Evolutionary conservation across 805 yeast genomes (phyloP).

Genomic region (Myxozyma neotropica): DNA sequence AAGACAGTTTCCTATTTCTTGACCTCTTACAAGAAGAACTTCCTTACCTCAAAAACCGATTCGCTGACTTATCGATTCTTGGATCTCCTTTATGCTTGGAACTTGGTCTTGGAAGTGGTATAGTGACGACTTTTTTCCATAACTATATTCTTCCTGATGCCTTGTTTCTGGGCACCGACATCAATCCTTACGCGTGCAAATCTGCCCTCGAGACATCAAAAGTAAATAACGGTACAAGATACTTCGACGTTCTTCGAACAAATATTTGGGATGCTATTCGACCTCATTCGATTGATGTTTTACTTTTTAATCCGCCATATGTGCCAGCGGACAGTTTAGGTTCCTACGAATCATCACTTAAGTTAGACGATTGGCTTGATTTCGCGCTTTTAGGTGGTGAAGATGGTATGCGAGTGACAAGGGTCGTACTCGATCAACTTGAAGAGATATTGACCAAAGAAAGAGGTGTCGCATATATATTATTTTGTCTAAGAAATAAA

Average conservation of each 20-base stretch:
- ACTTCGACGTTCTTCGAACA: conserved; percentile 57
- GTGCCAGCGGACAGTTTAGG: conserved; percentile 88
- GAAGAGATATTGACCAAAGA: conserved; percentile 52
- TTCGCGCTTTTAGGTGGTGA: conserved; percentile 87
- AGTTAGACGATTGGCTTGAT: conserved; percentile 75
- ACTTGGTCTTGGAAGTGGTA: conserved; percentile 91
- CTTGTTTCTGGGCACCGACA: conserved; percentile 68
- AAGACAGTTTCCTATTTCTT: conserved; percentile 81
- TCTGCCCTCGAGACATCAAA: conserved; percentile 52
- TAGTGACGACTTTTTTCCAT: conserved; percentile 77
- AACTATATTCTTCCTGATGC: conserved; percentile 57
- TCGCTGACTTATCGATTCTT: neutral
- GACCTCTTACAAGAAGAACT: conserved; percentile 74
- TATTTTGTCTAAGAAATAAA: conserved; percentile 88
- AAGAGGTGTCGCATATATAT: conserved; percentile 77
- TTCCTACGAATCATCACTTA: conserved; percentile 50
- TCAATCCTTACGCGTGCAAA: conserved; percentile 75
- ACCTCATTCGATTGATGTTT: conserved; percentile 58
- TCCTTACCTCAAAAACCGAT: conserved; percentile 39
- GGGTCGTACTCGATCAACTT: conserved; percentile 58
- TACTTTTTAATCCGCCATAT: conserved; percentile 94
- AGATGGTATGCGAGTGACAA: conserved; percentile 87
- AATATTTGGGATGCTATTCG: conserved; percentile 58
- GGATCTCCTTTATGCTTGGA: conserved; percentile 66
- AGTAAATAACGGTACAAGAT: conserved; percentile 38